Percentiles rank a stretch among this genome's conserved stretches.
Evolutionary conservation across 805 yeast genomes (phyloP).

Genomic region (Ogataea thermomethanolica): DNA sequence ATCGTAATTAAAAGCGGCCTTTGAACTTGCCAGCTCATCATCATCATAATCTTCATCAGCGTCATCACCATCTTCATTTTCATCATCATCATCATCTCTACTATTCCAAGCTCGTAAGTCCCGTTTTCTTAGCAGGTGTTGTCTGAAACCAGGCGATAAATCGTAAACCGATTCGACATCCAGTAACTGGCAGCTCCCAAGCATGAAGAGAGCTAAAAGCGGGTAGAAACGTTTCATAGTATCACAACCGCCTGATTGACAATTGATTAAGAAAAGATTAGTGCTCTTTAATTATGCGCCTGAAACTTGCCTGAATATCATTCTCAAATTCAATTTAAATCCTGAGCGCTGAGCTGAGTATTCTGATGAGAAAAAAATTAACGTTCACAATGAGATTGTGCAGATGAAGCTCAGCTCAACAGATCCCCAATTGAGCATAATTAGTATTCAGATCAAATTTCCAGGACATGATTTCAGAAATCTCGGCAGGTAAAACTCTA

Average conservation of each 20-base stretch:
- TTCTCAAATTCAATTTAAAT: constrained; percentile 4
- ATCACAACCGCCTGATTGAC: no score
- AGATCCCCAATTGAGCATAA: constrained; percentile 4
- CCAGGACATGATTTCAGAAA: constrained; percentile 25
- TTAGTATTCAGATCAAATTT: constrained; percentile 24
- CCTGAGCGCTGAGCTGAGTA: background rate
- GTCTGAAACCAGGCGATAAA: constrained; percentile 11
- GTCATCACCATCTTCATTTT: no score
- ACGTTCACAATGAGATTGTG: background rate
- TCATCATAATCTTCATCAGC: background rate
- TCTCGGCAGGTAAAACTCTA: background rate
- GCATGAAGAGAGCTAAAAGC: no score
- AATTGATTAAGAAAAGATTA: no score
- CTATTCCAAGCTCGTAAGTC: constrained; percentile 2
- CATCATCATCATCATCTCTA: no score
- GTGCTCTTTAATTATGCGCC: background rate
- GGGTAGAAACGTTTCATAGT: no score
- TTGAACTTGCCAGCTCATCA: constrained; percentile 1
- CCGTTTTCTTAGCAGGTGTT: constrained; percentile 6
- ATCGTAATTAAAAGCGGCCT: constrained; percentile 20
- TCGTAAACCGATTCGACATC: constrained; percentile 1
- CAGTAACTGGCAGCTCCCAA: background rate
- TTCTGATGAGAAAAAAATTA: no score
- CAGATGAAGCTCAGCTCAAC: background rate
- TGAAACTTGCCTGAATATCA: constrained; percentile 3